These are phyloP conservation scores for Brassica balearica DNA, from an alignment of 441 rosid species.

Conservation along the genomic window DNA sequence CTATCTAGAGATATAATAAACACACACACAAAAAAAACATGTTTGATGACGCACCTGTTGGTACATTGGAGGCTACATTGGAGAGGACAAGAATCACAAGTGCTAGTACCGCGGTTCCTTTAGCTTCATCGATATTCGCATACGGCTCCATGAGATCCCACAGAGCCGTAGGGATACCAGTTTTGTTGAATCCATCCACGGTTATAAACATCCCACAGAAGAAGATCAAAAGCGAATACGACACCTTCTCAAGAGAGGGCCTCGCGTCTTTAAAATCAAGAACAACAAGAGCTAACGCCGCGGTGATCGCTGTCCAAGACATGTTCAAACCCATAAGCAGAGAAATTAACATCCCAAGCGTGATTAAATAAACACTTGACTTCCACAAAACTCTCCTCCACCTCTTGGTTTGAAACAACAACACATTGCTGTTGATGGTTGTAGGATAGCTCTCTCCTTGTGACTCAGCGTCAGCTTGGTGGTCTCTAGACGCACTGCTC, in stretches of 20 bases:
- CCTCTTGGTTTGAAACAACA: conserved; percentile 13
- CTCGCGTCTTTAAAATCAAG: conserved; percentile 86
- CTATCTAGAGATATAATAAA: not conserved
- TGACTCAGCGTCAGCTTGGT: conserved; percentile 21
- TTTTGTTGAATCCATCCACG: conserved; percentile 77
- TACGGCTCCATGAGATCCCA: conserved; percentile 85
- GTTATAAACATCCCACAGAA: conserved; percentile 94
- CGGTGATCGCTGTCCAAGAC: conserved; percentile 90
- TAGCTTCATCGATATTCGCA: conserved; percentile 51
- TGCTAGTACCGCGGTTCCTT: conserved; percentile 66
- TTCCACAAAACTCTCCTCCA: conserved; percentile 67
- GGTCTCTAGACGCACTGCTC: conserved; percentile 49
- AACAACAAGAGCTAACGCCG: conserved; percentile 78
- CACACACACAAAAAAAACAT: not conserved
- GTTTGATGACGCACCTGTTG: conserved; percentile 61
- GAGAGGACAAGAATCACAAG: conserved; percentile 73
- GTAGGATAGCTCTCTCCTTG: conserved; percentile 42
- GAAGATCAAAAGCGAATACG: conserved; percentile 79
- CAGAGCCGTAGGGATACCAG: conserved; percentile 74
- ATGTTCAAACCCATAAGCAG: conserved; percentile 71
- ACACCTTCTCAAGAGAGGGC: conserved; percentile 82
- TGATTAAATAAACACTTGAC: conserved; percentile 61
- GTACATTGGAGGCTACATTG: conserved; percentile 83
- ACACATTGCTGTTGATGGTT: not conserved
- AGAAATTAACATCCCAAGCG: conserved; percentile 70